Evolutionary conservation across 371 early-diverging fungal genomes (phyloP).

Genomic region (Mucor saturninus): DNA sequence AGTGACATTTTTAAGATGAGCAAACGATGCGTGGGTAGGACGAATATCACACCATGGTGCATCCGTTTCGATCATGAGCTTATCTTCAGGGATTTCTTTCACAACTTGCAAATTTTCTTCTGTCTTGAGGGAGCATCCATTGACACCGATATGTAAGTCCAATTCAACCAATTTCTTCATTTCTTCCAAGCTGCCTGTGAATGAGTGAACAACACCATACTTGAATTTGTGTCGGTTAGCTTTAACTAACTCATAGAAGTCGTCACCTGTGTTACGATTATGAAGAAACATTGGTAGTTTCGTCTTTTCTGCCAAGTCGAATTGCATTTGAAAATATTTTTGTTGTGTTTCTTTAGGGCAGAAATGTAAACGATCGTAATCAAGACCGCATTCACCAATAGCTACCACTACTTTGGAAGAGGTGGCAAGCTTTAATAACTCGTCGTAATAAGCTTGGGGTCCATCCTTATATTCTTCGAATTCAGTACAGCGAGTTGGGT

Average conservation of each 20-base stretch:
- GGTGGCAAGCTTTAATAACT: constrained; percentile 51
- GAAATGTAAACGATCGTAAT: constrained; percentile 90
- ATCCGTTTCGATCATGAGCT: constrained; percentile 95
- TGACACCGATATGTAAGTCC: constrained; percentile 95
- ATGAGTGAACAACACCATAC: constrained; percentile 95
- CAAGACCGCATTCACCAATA: constrained; percentile 93
- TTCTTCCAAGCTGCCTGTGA: constrained; percentile 86
- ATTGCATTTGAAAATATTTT: constrained; percentile 80
- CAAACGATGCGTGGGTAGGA: constrained; percentile 84
- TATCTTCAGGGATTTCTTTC: constrained; percentile 80
- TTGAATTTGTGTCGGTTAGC: constrained; percentile 68
- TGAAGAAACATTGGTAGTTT: constrained; percentile 90
- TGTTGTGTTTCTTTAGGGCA: constrained; percentile 77
- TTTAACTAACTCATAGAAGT: constrained; percentile 58
- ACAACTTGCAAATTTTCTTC: constrained; percentile 83
- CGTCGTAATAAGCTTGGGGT: constrained; percentile 66
- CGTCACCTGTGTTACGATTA: constrained; percentile 79
- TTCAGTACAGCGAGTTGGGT: constrained; percentile 85
- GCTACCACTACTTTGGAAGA: constrained; percentile 71
- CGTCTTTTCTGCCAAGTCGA: constrained; percentile 79
- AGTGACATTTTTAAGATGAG: constrained; percentile 51
- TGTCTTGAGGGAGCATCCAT: constrained; percentile 96
- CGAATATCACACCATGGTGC: constrained; percentile 96
- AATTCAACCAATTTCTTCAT: constrained; percentile 70
- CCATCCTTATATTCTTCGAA: constrained; percentile 62